Conservation (phyloP, 2,329 filamentous ascomycete genomes). For the Scedosporium dehoogii region DNA sequence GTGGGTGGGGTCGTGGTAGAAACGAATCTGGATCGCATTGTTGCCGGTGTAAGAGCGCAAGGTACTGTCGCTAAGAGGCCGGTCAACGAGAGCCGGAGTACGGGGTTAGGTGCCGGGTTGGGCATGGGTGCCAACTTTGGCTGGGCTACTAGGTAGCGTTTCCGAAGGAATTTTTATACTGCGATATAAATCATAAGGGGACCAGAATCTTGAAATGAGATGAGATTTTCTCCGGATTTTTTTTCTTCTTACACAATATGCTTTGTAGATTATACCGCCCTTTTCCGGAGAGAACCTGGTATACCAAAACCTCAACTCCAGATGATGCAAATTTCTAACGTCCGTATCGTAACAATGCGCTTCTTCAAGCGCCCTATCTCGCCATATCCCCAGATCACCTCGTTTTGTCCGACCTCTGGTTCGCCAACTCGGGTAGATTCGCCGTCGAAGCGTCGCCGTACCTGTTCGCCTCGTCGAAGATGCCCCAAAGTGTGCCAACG, state of each 20-base stretch:
- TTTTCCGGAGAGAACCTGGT: background rate
- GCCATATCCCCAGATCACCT: background rate
- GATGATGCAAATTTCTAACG: background rate
- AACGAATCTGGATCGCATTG: constrained; percentile 79
- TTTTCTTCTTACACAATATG: background rate
- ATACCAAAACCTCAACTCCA: constrained; percentile 3
- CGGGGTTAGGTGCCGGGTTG: constrained; percentile 37
- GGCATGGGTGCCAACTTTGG: constrained; percentile 50
- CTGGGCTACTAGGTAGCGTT: constrained; percentile 32
- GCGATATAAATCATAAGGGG: background rate
- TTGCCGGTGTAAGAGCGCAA: constrained; percentile 70
- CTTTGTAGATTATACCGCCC: background rate
- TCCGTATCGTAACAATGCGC: background rate
- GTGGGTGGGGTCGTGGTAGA: constrained; percentile 92
- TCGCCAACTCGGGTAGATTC: background rate
- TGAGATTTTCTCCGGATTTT: background rate
- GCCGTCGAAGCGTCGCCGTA: constrained; percentile 27
- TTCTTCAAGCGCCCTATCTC: background rate
- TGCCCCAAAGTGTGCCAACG: constrained; percentile 28
- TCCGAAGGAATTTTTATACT: background rate
- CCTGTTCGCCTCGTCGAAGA: constrained; percentile 29
- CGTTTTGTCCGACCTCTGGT: background rate
- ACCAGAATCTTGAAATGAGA: background rate
- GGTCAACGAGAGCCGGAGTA: constrained; percentile 55
- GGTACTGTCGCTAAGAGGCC: constrained; percentile 70